A percentile compares a stretch with the other conserved stretches of the same genome.
phyloP scores from a whole-genome alignment of 495 filamentous ascomycete species.

The Hypoxylon rickii region DNA sequence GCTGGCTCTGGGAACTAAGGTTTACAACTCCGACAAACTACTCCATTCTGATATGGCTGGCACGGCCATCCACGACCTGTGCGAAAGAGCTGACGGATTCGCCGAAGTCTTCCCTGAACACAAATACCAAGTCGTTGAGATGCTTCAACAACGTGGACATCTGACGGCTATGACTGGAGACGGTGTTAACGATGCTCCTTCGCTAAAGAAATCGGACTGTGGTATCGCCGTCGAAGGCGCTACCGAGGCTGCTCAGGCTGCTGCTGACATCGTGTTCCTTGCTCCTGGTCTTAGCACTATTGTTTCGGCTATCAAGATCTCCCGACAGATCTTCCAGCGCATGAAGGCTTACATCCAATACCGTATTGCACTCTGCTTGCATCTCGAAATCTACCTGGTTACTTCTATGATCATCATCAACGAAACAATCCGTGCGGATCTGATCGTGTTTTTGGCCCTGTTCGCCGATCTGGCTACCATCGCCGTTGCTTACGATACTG shows the following conservation, averaged over 20 bases:
- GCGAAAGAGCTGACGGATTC: conserved; percentile 90
- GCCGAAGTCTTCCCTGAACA: conserved; percentile 95
- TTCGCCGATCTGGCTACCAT: conserved; percentile 90
- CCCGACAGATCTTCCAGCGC: conserved; percentile 91
- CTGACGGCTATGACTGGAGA: conserved; percentile 96
- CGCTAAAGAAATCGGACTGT: conserved; percentile 90
- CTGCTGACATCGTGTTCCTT: conserved; percentile 90
- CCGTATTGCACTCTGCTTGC: conserved; percentile 87
- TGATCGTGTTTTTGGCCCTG: conserved; percentile 88
- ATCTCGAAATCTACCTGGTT: conserved; percentile 84
- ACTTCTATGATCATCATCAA: conserved; percentile 85
- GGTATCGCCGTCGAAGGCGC: conserved; percentile 91
- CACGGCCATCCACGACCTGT: conserved; percentile 88
- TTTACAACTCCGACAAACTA: conserved; percentile 86
- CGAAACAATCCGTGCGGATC: conserved; percentile 75
- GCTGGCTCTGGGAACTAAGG: conserved; percentile 85
- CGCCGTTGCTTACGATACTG: conserved; percentile 89
- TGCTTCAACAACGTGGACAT: conserved; percentile 93
- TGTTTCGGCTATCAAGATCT: conserved; percentile 88
- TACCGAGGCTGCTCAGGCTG: conserved; percentile 86
- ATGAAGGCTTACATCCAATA: conserved; percentile 97
- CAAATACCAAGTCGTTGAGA: conserved; percentile 95
- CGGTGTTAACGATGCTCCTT: conserved; percentile 94
- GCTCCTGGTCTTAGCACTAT: conserved; percentile 87
- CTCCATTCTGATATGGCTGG: conserved; percentile 84